Conservation (phyloP, 2,329 filamentous ascomycete species). For the Hymenoscyphus salicellus region DNA sequence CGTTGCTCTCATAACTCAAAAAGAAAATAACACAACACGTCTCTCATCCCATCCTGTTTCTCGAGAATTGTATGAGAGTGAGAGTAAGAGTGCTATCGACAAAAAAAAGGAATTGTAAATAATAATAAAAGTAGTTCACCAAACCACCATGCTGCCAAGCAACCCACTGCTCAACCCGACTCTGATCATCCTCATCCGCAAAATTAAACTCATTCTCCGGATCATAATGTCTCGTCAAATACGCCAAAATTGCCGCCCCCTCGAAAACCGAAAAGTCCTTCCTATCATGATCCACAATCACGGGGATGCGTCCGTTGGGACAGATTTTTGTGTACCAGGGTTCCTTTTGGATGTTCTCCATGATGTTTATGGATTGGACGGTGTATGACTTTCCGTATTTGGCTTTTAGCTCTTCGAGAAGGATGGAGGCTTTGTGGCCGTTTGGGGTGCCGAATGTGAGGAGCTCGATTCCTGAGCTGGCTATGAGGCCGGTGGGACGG, state of each 20-base stretch:
- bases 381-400: conserved; percentile 61
- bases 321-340: conserved; percentile 61
- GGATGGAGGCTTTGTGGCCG: conserved; percentile 55
- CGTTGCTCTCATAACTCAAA: background rate
- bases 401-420: conserved; percentile 65
- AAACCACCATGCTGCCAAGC: conserved; percentile 52
- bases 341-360: conserved; percentile 63
- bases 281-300: conserved; percentile 64
- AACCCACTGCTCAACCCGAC: conserved; percentile 57
- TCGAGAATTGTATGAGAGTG: no score
- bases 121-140: conserved; percentile 17
- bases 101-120: no score
- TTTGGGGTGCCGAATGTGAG: conserved; percentile 57
- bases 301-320: conserved; percentile 65
- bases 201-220: conserved; percentile 64
- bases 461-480: conserved; percentile 62
- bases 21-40: no score
- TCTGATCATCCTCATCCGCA: conserved; percentile 47
- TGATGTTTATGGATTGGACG: conserved; percentile 57
- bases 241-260: conserved; percentile 69
- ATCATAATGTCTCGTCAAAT: conserved; percentile 72
- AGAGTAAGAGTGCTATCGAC: background rate
- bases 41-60: no score
- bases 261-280: conserved; percentile 67
- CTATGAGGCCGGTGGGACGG: conserved; percentile 54